A percentile compares a stretch with the other conserved stretches of the same genome.
These are phyloP conservation scores for Sutorius eximius DNA, from an alignment of 1,284 basidiomycete genomes.

Conservation along the genomic window DNA sequence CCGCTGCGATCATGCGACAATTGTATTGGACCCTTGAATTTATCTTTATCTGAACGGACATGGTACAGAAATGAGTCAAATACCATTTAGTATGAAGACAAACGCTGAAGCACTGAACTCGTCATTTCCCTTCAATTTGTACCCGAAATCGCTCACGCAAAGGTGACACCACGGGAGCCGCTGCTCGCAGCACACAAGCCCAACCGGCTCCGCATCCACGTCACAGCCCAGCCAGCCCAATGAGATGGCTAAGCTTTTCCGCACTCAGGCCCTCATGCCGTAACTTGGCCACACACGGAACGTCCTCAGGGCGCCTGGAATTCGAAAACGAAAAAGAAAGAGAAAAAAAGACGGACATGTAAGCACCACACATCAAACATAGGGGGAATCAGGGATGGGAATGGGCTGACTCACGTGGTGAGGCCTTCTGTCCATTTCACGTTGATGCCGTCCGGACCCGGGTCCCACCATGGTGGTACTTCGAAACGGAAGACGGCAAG, in stretches of 20 bases:
- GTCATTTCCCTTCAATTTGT: background rate
- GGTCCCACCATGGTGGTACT: conserved; percentile 14
- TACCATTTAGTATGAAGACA: background rate
- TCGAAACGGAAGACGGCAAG: conserved; percentile 23
- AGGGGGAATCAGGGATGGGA: background rate
- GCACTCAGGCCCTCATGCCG: conserved; percentile 9
- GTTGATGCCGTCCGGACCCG: conserved; percentile 24
- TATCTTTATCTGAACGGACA: background rate
- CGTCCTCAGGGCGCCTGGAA: conserved; percentile 15
- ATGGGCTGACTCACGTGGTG: conserved; percentile 24
- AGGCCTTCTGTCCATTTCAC: conserved; percentile 25
- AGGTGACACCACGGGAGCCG: background rate
- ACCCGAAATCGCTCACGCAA: background rate
- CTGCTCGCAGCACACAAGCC: background rate
- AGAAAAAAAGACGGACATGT: background rate
- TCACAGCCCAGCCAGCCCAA: conserved; percentile 10
- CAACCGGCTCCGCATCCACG: background rate
- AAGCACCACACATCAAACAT: background rate
- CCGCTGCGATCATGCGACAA: background rate
- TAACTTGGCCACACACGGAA: conserved; percentile 16
- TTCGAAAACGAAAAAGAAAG: background rate
- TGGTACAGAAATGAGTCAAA: too few species aligned
- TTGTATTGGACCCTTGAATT: conserved; percentile 7
- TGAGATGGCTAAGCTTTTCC: conserved; percentile 16
- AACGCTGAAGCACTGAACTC: too few species aligned